A percentile compares a stretch with the other conserved stretches of the same genome.
Conservation (phyloP, 169 alveolate genomes). For the Cryptosporidium xiaoi region DNA sequence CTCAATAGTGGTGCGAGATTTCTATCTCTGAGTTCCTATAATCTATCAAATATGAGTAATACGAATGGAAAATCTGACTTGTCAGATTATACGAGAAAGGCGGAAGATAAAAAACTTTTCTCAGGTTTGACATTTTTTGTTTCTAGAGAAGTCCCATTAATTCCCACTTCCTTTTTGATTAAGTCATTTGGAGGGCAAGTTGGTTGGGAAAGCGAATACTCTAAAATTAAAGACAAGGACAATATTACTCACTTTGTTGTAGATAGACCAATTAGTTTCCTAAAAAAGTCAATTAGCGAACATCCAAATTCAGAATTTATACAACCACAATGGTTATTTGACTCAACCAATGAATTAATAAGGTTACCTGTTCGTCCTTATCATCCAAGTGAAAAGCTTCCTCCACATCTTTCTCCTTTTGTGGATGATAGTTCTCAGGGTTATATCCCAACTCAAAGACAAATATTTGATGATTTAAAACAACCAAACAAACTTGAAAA, state of each 20-base stretch:
- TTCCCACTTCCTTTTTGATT: constrained; percentile 89
- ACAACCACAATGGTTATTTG: constrained; percentile 96
- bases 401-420: constrained; percentile 97
- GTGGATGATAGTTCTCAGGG: constrained; percentile 70
- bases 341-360: constrained; percentile 88
- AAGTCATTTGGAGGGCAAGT: constrained; percentile 90
- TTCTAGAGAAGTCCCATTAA: constrained; percentile 92
- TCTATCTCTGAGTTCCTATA: constrained; percentile 25
- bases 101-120: constrained; percentile 80
- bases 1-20: constrained; percentile 63
- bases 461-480: constrained; percentile 50
- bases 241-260: constrained; percentile 90
- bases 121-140: constrained; percentile 86
- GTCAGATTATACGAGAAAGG: constrained; percentile 76
- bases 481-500: neutral
- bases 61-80: constrained; percentile 61
- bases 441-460: constrained; percentile 60
- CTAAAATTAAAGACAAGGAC: constrained; percentile 79
- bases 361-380: constrained; percentile 90
- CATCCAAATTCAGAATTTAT: constrained; percentile 86
- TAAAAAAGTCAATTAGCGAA: constrained; percentile 75
- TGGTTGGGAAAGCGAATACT: constrained; percentile 83
- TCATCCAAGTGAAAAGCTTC: constrained; percentile 90
- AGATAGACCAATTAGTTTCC: constrained; percentile 88
- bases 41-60: constrained; percentile 77